These are phyloP conservation scores for Stropharia rugosoannulata DNA, from an alignment of 768 basidiomycete species.

Conservation along the genomic window DNA sequence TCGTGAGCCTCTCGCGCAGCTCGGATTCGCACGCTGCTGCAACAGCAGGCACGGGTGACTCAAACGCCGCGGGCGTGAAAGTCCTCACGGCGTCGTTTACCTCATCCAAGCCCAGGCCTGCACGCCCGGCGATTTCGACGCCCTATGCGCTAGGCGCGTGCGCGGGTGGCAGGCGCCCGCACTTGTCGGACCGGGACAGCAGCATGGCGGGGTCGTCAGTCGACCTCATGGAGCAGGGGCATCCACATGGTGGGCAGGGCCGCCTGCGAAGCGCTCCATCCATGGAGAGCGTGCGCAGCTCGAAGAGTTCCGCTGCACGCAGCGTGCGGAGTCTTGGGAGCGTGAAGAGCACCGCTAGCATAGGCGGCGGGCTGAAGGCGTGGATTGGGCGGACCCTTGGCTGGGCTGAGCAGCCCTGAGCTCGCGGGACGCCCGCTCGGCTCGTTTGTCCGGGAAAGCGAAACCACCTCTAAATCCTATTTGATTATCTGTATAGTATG, in stretches of 20 bases:
- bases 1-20: constrained; percentile 30
- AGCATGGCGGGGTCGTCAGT: constrained; percentile 11
- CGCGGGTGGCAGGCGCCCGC: constrained; percentile 17
- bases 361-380: constrained; percentile 36
- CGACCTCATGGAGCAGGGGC: constrained; percentile 7
- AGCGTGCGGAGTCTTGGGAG: constrained; percentile 45
- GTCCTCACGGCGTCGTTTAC: not conserved
- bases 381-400: constrained; percentile 35
- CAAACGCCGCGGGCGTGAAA: not conserved
- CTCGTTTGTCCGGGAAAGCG: not conserved
- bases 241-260: not conserved
- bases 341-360: constrained; percentile 39
- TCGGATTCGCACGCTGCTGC: constrained; percentile 13
- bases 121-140: constrained; percentile 40
- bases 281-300: constrained; percentile 46
- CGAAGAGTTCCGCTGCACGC: constrained; percentile 35
- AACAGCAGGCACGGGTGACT: not conserved
- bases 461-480: not conserved
- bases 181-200: constrained; percentile 10
- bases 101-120: not conserved
- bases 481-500: not conserved
- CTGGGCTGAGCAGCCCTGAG: constrained; percentile 18
- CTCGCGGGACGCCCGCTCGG: not conserved
- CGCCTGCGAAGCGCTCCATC: constrained; percentile 38
- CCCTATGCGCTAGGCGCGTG: constrained; percentile 45